Evolutionary conservation across 164 flowering plant genomes (phyloP).

Genomic region (Nelumbo lutea): DNA sequence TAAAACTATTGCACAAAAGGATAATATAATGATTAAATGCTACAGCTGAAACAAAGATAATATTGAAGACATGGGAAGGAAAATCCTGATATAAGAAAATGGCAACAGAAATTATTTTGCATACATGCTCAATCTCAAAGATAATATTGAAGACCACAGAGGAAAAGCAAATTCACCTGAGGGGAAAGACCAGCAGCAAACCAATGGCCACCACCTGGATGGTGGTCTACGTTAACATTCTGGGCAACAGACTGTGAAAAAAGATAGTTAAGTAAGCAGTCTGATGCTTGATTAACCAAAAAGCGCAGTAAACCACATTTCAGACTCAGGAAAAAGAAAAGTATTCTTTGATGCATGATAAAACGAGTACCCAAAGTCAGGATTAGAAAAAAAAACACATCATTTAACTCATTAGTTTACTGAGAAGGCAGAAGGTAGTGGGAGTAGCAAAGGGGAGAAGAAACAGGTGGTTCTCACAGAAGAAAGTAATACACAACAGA

Average conservation of each 20-base stretch:
- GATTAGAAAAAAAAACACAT: too few species aligned
- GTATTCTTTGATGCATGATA: background rate
- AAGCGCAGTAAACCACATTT: too few species aligned
- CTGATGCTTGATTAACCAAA: background rate
- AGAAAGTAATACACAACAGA: too few species aligned
- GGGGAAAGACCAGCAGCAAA: constrained; percentile 98
- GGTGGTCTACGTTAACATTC: constrained; percentile 77
- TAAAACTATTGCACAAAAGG: background rate
- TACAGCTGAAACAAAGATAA: background rate
- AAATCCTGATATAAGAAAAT: background rate
- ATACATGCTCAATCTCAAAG: background rate
- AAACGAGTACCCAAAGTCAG: too few species aligned
- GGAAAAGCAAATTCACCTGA: constrained; percentile 51
- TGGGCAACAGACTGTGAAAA: constrained; percentile 68
- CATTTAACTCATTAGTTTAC: too few species aligned
- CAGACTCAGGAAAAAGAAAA: too few species aligned
- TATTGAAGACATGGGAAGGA: background rate
- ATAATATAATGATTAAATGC: background rate
- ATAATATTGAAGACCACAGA: constrained; percentile 5
- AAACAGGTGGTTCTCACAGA: background rate
- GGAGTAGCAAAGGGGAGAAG: background rate
- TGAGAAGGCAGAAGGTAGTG: too few species aligned
- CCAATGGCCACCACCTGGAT: constrained; percentile 98
- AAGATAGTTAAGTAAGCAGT: background rate
- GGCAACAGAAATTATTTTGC: background rate